Conservation (phyloP, 129 eudicot species). For the Saposhnikovia divaricata region DNA sequence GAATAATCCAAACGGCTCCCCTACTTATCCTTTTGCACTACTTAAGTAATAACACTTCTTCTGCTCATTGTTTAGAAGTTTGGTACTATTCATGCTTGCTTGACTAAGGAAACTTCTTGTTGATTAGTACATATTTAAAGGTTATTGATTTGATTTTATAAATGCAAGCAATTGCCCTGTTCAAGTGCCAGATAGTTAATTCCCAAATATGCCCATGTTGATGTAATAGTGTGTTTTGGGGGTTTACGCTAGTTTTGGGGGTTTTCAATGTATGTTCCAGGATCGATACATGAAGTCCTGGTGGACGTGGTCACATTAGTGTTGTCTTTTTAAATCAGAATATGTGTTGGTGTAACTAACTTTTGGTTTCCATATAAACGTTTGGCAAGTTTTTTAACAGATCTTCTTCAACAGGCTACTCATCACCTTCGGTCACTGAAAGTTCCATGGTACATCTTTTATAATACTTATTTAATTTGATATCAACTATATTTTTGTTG, state of each 20-base stretch:
- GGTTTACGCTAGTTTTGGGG: not conserved
- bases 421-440: conserved; percentile 23
- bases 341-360: not conserved
- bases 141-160: too few relatives aligned
- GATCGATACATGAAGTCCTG: not conserved
- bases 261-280: not conserved
- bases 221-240: not conserved
- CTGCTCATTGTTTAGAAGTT: not conserved
- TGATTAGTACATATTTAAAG: not conserved
- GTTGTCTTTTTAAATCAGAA: not conserved
- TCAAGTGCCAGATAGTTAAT: not conserved
- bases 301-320: not conserved
- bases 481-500: not conserved
- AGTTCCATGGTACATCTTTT: conserved; percentile 48
- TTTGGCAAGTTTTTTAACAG: conserved; percentile 3
- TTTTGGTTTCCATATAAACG: conserved; percentile 1
- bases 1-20: not conserved
- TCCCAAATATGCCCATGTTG: not conserved
- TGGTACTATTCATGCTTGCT: not conserved
- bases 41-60: too few relatives aligned
- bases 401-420: conserved; percentile 49
- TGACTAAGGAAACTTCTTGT: not conserved
- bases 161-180: not conserved
- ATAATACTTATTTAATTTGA: not conserved
- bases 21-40: not conserved